Percentiles rank a stretch among this genome's conserved stretches.
These are phyloP conservation scores for Metschnikowia koreensis DNA, from an alignment of 805 yeast species.

Conservation along the genomic window DNA sequence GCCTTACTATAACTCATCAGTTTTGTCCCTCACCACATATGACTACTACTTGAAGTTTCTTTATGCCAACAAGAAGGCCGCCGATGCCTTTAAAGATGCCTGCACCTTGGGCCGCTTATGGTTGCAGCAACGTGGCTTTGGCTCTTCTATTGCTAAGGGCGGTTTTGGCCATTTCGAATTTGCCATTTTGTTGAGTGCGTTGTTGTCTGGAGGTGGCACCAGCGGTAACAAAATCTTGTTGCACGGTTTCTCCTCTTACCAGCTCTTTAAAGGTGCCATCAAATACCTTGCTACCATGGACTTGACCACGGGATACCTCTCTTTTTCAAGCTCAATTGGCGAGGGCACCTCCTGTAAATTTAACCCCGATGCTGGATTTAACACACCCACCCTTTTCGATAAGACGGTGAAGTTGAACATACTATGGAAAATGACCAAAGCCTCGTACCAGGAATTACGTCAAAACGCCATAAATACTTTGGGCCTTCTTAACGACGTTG, in stretches of 20 bases:
- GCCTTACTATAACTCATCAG: conserved; percentile 80
- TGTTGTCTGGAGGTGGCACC: conserved; percentile 79
- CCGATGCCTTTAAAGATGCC: conserved; percentile 85
- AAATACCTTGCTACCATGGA: conserved; percentile 81
- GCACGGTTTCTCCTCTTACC: conserved; percentile 90
- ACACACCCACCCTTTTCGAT: conserved; percentile 74
- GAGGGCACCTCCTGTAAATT: conserved; percentile 44
- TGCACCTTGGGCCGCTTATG: conserved; percentile 83
- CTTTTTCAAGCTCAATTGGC: conserved; percentile 58
- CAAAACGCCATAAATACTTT: conserved; percentile 70
- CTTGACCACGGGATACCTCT: conserved; percentile 59
- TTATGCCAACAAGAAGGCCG: conserved; percentile 69
- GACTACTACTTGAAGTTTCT: conserved; percentile 71
- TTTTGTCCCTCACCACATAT: conserved; percentile 66
- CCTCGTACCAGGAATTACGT: conserved; percentile 61
- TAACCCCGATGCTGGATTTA: conserved; percentile 55
- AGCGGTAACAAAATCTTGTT: conserved; percentile 73
- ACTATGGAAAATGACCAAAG: conserved; percentile 73
- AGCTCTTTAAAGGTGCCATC: conserved; percentile 85
- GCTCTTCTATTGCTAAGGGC: conserved; percentile 58
- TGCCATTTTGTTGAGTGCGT: conserved; percentile 72
- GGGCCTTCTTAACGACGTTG: conserved; percentile 68
- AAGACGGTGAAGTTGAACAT: conserved; percentile 74
- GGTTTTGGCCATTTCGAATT: conserved; percentile 96
- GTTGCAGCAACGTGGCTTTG: conserved; percentile 84